Evolutionary conservation across 2,329 filamentous ascomycete genomes (phyloP).

Genomic region (Sporothrix phasma): DNA sequence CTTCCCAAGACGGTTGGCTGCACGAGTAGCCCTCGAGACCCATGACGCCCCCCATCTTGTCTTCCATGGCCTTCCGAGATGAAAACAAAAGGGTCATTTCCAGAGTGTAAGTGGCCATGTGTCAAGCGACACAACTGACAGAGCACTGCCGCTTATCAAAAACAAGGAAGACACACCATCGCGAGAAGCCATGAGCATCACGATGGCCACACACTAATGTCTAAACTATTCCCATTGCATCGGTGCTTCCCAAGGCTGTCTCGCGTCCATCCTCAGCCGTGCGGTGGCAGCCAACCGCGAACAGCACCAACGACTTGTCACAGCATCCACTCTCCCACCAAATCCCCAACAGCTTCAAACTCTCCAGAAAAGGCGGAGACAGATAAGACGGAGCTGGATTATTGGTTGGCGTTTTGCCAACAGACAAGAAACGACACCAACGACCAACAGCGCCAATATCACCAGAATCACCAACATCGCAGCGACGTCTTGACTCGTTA

Average conservation of each 20-base stretch:
- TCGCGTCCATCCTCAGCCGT: no score
- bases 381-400: background rate
- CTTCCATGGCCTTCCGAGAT: slow-evolving; percentile 46
- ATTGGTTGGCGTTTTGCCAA: background rate
- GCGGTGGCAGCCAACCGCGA: background rate
- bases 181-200: no score
- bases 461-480: no score
- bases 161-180: no score
- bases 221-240: no score
- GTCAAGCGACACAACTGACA: no score
- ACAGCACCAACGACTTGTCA: background rate
- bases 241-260: no score
- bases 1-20: slow-evolving; percentile 31
- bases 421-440: background rate
- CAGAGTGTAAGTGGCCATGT: background rate
- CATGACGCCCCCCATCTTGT: slow-evolving; percentile 38
- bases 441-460: no score
- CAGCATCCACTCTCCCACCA: background rate
- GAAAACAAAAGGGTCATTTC: background rate
- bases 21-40: slow-evolving; percentile 27
- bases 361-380: background rate
- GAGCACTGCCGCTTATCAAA: no score
- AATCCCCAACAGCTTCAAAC: background rate
- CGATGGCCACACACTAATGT: no score
- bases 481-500: slow-evolving; percentile 2